These are phyloP conservation scores for Lasiosphaeris hirsuta DNA, from an alignment of 495 filamentous ascomycete species.

Conservation along the genomic window DNA sequence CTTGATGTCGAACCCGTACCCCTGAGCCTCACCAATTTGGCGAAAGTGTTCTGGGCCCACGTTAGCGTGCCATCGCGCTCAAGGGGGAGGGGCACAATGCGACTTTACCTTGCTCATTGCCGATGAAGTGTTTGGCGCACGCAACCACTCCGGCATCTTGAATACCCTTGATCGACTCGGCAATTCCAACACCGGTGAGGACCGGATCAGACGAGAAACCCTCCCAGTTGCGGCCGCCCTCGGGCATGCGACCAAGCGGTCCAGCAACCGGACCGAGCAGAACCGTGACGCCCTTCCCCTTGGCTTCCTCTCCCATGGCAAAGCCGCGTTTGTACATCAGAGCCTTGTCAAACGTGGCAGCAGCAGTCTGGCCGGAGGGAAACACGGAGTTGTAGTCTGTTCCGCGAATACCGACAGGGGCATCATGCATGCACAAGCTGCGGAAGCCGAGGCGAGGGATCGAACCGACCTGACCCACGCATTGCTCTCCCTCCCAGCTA, in stretches of 20 bases:
- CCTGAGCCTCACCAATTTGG: conserved; percentile 59
- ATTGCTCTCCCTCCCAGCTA: conserved; percentile 73
- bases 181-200: conserved; percentile 69
- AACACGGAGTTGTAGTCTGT: conserved; percentile 78
- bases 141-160: conserved; percentile 80
- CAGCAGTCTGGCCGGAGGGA: conserved; percentile 75
- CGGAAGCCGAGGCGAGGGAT: conserved; percentile 76
- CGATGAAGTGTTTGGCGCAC: conserved; percentile 78
- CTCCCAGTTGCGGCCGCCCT: conserved; percentile 90
- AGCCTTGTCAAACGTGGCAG: conserved; percentile 68
- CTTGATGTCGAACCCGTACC: conserved; percentile 60
- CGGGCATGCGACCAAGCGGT: conserved; percentile 70
- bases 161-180: conserved; percentile 73
- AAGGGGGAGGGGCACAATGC: too few species aligned
- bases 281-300: conserved; percentile 79
- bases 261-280: conserved; percentile 88
- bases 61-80: conserved; percentile 8
- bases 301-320: conserved; percentile 78
- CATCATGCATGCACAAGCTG: conserved; percentile 84
- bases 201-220: conserved; percentile 73
- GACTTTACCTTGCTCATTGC: conserved; percentile 56
- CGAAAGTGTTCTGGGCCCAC: conserved; percentile 72
- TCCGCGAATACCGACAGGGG: conserved; percentile 77
- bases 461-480: conserved; percentile 73
- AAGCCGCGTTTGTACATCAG: conserved; percentile 73